Evolutionary conservation across 306 rosid species (phyloP).

Genomic region (Prunus dulcis): DNA sequence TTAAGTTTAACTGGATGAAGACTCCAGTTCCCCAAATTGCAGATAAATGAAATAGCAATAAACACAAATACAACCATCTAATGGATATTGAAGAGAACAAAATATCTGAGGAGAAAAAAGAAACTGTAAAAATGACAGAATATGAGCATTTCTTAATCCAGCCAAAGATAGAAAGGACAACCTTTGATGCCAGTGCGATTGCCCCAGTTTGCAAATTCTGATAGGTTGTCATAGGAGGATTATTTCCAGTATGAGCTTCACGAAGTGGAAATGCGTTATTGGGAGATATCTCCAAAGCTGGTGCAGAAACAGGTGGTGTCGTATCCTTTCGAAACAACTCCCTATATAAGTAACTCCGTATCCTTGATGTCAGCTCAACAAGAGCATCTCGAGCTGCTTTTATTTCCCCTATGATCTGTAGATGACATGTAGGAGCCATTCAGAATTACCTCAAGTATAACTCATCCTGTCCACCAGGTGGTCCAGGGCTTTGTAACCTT

Average conservation of each 20-base stretch:
- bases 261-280: constrained; percentile 41
- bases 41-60: neutral
- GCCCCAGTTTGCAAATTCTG: constrained; percentile 52
- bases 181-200: constrained; percentile 56
- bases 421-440: constrained; percentile 18
- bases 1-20: neutral
- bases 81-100: neutral
- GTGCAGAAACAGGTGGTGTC: constrained; percentile 40
- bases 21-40: neutral
- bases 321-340: constrained; percentile 69
- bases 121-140: constrained; percentile 7
- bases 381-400: constrained; percentile 89
- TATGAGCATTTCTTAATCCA: neutral
- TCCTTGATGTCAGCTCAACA: constrained; percentile 89
- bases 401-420: constrained; percentile 90
- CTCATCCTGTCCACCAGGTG: constrained; percentile 7
- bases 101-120: neutral
- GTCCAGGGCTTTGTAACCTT: constrained; percentile 14
- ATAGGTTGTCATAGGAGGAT: constrained; percentile 40
- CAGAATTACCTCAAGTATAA: constrained; percentile 24
- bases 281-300: constrained; percentile 50
- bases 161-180: constrained; percentile 26
- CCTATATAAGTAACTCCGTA: constrained; percentile 69
- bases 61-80: neutral
- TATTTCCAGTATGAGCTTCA: constrained; percentile 38